Evolutionary conservation across 345 rosid species (phyloP).

Genomic region (Gossypium sturtianum): DNA sequence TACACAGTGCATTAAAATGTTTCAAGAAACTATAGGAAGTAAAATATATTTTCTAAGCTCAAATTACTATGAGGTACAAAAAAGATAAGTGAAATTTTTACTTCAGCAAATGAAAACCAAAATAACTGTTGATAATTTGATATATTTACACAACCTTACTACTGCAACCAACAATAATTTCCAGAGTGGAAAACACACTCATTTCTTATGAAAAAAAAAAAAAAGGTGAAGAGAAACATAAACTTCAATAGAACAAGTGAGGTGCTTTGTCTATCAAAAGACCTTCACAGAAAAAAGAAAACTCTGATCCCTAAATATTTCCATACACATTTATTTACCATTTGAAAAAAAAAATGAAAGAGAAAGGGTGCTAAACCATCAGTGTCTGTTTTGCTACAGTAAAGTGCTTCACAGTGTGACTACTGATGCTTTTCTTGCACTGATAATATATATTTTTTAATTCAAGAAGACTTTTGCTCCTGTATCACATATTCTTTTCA

Average conservation of each 20-base stretch:
- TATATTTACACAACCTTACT: not conserved
- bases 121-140: not conserved
- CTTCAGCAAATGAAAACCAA: not conserved
- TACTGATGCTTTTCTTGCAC: not conserved
- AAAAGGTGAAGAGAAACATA: not conserved
- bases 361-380: not conserved
- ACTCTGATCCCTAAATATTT: no score
- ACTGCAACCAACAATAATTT: not conserved
- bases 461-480: not conserved
- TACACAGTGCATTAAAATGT: slow-evolving; percentile 20
- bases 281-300: not conserved
- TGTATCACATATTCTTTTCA: not conserved
- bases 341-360: not conserved
- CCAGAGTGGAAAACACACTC: not conserved
- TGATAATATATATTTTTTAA: not conserved
- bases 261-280: not conserved
- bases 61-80: not conserved
- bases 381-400: not conserved
- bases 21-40: slow-evolving; percentile 12
- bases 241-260: not conserved
- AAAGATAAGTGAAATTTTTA: not conserved
- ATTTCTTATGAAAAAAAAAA: not conserved
- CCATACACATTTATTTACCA: not conserved
- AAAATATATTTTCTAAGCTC: not conserved
- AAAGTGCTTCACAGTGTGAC: not conserved